Percentiles rank a stretch among this genome's conserved stretches.
These are phyloP conservation scores for Candida stauntonica DNA, from an alignment of 805 yeast species.

Conservation along the genomic window DNA sequence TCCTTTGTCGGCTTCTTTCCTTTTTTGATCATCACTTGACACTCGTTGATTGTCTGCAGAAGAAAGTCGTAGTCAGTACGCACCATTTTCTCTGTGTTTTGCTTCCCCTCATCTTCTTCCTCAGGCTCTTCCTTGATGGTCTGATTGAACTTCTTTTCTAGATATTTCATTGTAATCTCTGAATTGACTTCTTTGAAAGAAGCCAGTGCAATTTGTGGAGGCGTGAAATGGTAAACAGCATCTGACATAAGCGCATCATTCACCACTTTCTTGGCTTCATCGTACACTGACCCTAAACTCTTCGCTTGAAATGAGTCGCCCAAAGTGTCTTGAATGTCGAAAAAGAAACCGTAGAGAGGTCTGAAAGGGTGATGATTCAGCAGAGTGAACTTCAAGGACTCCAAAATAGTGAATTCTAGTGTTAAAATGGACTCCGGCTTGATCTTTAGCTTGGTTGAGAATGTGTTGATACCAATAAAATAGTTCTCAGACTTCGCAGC, in stretches of 20 bases:
- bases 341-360: slow-evolving; percentile 90
- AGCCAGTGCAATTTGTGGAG: slow-evolving; percentile 94
- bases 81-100: slow-evolving; percentile 5
- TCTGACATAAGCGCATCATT: slow-evolving; percentile 73
- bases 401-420: slow-evolving; percentile 74
- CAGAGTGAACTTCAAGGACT: slow-evolving; percentile 71
- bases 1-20: slow-evolving; percentile 48
- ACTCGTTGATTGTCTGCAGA: slow-evolving; percentile 41
- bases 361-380: slow-evolving; percentile 84
- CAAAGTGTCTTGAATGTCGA: slow-evolving; percentile 72
- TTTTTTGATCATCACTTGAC: slow-evolving; percentile 43
- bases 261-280: slow-evolving; percentile 59
- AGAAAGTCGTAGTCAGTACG: slow-evolving; percentile 36
- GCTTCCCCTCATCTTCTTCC: slow-evolving; percentile 8
- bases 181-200: slow-evolving; percentile 68
- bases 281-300: slow-evolving; percentile 65
- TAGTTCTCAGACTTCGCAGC: slow-evolving; percentile 93
- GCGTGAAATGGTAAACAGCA: slow-evolving; percentile 73
- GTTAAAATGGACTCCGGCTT: slow-evolving; percentile 65
- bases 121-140: slow-evolving; percentile 8
- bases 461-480: slow-evolving; percentile 79
- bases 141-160: slow-evolving; percentile 53
- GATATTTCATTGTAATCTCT: slow-evolving; percentile 58
- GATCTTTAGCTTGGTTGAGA: slow-evolving; percentile 66
- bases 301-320: slow-evolving; percentile 40